Conservation (phyloP, 768 basidiomycete genomes). For the Macrocybe gigantea region DNA sequence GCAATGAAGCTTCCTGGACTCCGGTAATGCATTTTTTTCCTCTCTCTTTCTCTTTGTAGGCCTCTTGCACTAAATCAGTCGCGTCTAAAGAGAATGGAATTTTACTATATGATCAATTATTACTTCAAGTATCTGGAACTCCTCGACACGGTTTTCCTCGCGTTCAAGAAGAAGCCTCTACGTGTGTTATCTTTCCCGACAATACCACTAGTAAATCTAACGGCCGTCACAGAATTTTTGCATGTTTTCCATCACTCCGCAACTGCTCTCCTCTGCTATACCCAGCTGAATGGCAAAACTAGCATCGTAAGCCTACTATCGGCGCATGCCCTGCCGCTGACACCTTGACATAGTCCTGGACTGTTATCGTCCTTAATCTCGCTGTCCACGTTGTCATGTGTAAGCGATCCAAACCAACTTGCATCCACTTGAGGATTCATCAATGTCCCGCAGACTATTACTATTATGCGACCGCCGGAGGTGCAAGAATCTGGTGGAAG, state of each 20-base stretch:
- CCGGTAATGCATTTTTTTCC: conserved; percentile 50
- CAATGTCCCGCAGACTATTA: conserved; percentile 73
- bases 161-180: conserved; percentile 96
- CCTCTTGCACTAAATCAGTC: conserved; percentile 3
- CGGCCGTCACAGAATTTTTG: conserved; percentile 65
- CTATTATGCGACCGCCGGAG: conserved; percentile 97
- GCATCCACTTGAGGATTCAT: conserved; percentile 1
- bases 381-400: conserved; percentile 97
- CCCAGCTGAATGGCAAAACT: conserved; percentile 91
- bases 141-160: conserved; percentile 94
- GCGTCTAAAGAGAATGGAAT: conserved; percentile 68
- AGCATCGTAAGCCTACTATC: conserved; percentile 67
- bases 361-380: conserved; percentile 88
- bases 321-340: neutral
- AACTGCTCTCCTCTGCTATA: conserved; percentile 91
- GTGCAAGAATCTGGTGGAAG: conserved; percentile 99
- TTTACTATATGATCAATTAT: conserved; percentile 99
- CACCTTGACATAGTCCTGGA: conserved; percentile 72
- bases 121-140: conserved; percentile 98
- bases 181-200: conserved; percentile 42
- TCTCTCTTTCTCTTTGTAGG: conserved; percentile 4
- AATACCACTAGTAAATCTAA: conserved; percentile 4
- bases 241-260: conserved; percentile 99
- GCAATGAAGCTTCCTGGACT: conserved; percentile 77
- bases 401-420: conserved; percentile 28